Percentiles rank a stretch among this genome's conserved stretches.
Conservation (phyloP, 164 flowering plant genomes). For the Piper longum region DNA sequence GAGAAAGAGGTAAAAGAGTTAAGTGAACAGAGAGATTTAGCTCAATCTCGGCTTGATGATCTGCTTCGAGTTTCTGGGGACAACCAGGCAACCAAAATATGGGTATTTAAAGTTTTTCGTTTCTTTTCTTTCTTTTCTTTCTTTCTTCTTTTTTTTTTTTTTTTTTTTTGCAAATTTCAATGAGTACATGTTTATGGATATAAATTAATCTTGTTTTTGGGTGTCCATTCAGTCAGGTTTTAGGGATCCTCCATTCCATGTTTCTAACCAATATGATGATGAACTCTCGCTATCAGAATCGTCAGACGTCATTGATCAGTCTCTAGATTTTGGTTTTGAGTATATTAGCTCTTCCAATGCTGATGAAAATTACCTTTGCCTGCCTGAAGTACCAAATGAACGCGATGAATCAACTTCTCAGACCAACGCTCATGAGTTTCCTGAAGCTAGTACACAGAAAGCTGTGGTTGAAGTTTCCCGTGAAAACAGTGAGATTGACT, state of each 20-base stretch:
- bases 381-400: constrained; percentile 25
- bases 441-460: constrained; percentile 25
- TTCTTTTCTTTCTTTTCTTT: no score
- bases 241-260: constrained; percentile 9
- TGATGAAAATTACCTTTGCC: constrained; percentile 6
- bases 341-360: constrained; percentile 8
- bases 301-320: constrained; percentile 18
- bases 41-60: constrained; percentile 79
- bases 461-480: constrained; percentile 28
- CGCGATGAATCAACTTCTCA: constrained; percentile 23
- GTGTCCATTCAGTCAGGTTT: constrained; percentile 15
- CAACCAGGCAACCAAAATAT: constrained; percentile 31
- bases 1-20: constrained; percentile 72
- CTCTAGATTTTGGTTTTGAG: constrained; percentile 16
- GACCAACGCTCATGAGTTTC: constrained; percentile 20
- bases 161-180: neutral
- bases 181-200: neutral
- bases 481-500: constrained; percentile 11
- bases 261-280: constrained; percentile 17
- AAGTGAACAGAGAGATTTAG: constrained; percentile 62
- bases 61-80: constrained; percentile 40
- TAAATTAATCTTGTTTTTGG: constrained; percentile 1
- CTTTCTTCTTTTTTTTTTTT: no score
- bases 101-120: constrained; percentile 15
- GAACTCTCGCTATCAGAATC: constrained; percentile 24